Evolutionary conservation across 1,139 yeast species (phyloP), one percentile per base, ranked within the genome.

Genomic region (Saccharomyces hybrid): DNA sequence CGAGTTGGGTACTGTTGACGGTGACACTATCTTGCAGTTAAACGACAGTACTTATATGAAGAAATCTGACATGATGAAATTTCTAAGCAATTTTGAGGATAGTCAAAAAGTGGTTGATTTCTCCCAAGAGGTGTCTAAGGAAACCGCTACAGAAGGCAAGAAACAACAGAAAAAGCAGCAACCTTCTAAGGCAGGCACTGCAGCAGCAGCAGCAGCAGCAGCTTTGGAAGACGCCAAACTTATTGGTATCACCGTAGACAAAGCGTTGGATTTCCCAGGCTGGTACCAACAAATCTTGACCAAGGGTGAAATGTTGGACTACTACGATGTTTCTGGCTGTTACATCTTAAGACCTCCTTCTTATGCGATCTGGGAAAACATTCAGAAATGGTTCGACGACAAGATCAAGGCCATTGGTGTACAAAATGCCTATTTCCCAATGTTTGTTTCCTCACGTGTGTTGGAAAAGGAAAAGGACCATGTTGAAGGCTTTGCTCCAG

Each of bases 401-500:
- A 78, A 79, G 64, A 95, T 95, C 74, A 90, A 88, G 77, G 78
- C 81, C 57, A 74, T 93, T 69, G 99, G 98, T 59, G 99, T 95
- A 57, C 84, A 86, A 67, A 93, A 93, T 74, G 86, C 98, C 28
- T 93, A 93, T 72, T 95, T 95, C 86, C 99, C 99, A 62, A 88
- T 95, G 97, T 95, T 95, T 70, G 99, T 95, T 50, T 90, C 98
- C 9, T 79, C 89, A 53, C 81, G 83, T 64, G 99, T 93, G 34
- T 79, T 95, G 67, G 98, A 93, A 75, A 89, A 86, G 76, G 99
- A 95, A 78, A 95, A 95, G 76, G 99, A 95, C 72, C 99, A 95
- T 71, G 85, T 95, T 67, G 99, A 95, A 75, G 99, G 99, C 44
- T 95, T 95, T 73, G 99, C 99, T 51, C 99, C 99, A 31, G 99